Evolutionary conservation across 2,329 filamentous ascomycete species (phyloP).

Genomic region (Fusarium sp.): DNA sequence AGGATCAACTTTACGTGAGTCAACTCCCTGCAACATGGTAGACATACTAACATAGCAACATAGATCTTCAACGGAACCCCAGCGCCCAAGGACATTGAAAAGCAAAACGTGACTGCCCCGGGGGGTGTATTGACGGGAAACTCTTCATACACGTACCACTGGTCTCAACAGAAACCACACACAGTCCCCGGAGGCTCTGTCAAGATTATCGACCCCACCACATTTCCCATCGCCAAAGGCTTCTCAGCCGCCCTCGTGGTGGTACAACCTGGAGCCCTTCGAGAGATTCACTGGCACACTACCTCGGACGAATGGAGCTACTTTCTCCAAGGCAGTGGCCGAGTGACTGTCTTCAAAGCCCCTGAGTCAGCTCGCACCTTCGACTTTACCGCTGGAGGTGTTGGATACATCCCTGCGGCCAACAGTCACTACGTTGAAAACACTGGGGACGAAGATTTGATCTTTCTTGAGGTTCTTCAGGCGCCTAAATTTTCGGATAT

Average conservation of each 20-base stretch:
- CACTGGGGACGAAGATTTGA: slow-evolving; percentile 11
- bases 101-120: slow-evolving; percentile 11
- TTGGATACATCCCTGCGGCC: slow-evolving; percentile 15
- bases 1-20: slow-evolving; percentile 24
- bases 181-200: slow-evolving; percentile 20
- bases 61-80: slow-evolving; percentile 28
- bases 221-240: slow-evolving; percentile 12
- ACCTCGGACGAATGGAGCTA: slow-evolving; percentile 25
- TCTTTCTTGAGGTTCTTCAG: slow-evolving; percentile 27
- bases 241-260: slow-evolving; percentile 20
- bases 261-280: slow-evolving; percentile 10
- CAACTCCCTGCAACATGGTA: accelerated
- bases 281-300: slow-evolving; percentile 26
- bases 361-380: slow-evolving; percentile 12
- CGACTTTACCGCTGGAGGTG: slow-evolving; percentile 17
- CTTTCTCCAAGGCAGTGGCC: slow-evolving; percentile 18
- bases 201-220: slow-evolving; percentile 17
- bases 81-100: slow-evolving; percentile 13
- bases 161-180: slow-evolving; percentile 24
- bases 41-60: accelerated
- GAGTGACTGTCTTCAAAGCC: slow-evolving; percentile 17
- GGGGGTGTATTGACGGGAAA: slow-evolving; percentile 1
- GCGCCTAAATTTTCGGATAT: slow-evolving; percentile 21
- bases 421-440: slow-evolving; percentile 29
- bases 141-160: slow-evolving; percentile 25